Evolutionary conservation across 176 grass and related monocot species (phyloP), one percentile per base, ranked within the genome.

Genomic region (Leersia perrieri): DNA sequence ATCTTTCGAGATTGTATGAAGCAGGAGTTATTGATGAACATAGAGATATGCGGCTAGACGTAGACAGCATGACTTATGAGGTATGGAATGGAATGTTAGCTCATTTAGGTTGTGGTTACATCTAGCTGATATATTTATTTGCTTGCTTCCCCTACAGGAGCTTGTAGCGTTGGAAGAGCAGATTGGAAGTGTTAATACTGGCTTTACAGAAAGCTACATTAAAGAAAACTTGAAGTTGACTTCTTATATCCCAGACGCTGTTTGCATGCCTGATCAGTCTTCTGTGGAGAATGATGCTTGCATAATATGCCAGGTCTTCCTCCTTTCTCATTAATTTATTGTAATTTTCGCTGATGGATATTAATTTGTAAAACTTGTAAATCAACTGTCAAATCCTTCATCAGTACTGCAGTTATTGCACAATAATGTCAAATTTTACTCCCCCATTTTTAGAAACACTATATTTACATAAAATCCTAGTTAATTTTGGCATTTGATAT

Each of bases 31-130:
- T 72, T 41, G 90, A 92, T 87, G 80, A 92, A 72, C 83, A 87
- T 78, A 72, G 70, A 67, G 90, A 92, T 62, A 92, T 89, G 87
- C 74, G 87, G 47, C 39, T 89, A 27, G 90, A 92, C 77, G 82
- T 87, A 71, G 87, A 92, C 68, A 84, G 68, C 80, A 92, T 92
- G 90, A 80, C 70, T 84, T 92, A 92, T 15, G 87, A 89, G 87
- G 90, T 86, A 89, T 34, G 64, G 76, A 73, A 65, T 10, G 20
- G 6, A 60, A 60, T 40, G 66, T 7, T 63, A 77, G 66, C n/a
- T 63, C 45, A 63, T 73, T 79, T 35, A 15, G 49, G 62, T 27
- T 75, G 39, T 80, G 63, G 35, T 76, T 80, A 35, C 63, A 14
- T 81, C 6, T 74, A 73, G 58, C 68, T 90, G 3, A 73, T 40